These are phyloP conservation scores for Ilyonectria destructans DNA, from an alignment of 2,329 filamentous ascomycete genomes.

Conservation along the genomic window DNA sequence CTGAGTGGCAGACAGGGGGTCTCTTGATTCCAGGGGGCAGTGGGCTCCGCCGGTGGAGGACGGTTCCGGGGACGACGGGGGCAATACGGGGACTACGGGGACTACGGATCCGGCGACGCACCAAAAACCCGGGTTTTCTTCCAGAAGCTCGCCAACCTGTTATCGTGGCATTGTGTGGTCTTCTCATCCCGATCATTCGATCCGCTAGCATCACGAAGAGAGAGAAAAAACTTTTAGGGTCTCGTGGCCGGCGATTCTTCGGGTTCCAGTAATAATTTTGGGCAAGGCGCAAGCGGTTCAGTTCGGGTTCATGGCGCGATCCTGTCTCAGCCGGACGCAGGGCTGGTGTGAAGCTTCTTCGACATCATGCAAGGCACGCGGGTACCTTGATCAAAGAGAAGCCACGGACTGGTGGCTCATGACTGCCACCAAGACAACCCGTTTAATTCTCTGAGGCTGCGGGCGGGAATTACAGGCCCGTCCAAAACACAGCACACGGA, in stretches of 20 bases:
- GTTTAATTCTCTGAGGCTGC: slow-evolving; percentile 16
- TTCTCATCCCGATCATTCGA: slow-evolving; percentile 37
- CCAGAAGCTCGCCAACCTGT: slow-evolving; percentile 37
- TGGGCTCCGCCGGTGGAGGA: slow-evolving; percentile 38
- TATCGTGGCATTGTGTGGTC: slow-evolving; percentile 33
- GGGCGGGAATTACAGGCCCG: slow-evolving; percentile 28
- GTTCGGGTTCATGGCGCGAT: slow-evolving; percentile 30
- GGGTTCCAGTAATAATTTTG: slow-evolving; percentile 22
- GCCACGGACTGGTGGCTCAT: neutral
- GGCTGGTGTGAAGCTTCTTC: slow-evolving; percentile 28
- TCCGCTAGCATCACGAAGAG: slow-evolving; percentile 28
- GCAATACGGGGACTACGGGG: slow-evolving; percentile 29
- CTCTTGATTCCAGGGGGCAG: slow-evolving; percentile 39
- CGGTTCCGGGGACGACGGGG: slow-evolving; percentile 39
- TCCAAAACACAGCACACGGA: slow-evolving; percentile 13
- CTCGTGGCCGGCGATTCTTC: slow-evolving; percentile 17
- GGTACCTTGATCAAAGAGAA: neutral
- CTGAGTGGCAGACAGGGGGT: slow-evolving; percentile 47
- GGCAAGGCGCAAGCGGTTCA: slow-evolving; percentile 24
- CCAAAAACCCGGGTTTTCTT: slow-evolving; percentile 37
- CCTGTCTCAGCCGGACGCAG: slow-evolving; percentile 34
- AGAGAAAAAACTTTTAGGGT: slow-evolving; percentile 24
- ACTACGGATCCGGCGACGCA: slow-evolving; percentile 35
- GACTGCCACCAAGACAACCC: slow-evolving; percentile 11
- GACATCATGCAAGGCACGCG: slow-evolving; percentile 36